Conservation (phyloP, 1,284 basidiomycete species). For the Fomes fomentarius region DNA sequence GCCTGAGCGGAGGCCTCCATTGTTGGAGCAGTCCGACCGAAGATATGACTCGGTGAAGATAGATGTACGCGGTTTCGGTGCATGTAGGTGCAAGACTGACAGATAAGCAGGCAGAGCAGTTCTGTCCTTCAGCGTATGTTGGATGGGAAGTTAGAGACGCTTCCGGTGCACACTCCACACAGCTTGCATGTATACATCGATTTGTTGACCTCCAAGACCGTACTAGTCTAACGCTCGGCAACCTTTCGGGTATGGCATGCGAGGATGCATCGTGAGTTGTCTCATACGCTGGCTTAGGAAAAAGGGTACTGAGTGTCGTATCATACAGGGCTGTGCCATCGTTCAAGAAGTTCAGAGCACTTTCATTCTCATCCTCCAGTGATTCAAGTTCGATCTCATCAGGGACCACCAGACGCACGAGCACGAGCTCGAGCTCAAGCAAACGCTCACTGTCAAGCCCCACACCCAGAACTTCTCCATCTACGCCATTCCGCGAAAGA, state of each 20-base stretch:
- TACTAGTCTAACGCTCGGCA: conserved; percentile 49
- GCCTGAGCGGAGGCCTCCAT: no score
- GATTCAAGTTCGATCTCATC: conserved; percentile 49
- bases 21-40: no score
- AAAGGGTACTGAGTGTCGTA: no score
- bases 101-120: conserved; percentile 36
- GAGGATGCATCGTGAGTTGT: conserved; percentile 44
- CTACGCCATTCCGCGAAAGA: conserved; percentile 40
- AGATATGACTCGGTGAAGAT: no score
- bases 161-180: conserved; percentile 35
- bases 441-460: conserved; percentile 54
- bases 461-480: conserved; percentile 46
- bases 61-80: conserved; percentile 38
- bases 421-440: conserved; percentile 46
- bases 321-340: conserved; percentile 46
- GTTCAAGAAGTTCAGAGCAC: no score
- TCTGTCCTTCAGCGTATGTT: conserved; percentile 50
- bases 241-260: conserved; percentile 45
- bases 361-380: conserved; percentile 44
- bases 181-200: neutral
- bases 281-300: no score
- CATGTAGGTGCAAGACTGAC: neutral
- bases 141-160: conserved; percentile 43
- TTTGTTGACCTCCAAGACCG: neutral
- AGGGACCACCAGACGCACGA: conserved; percentile 47